These are phyloP conservation scores for Barnettozyma hawaiiensis DNA, from an alignment of 1,139 yeast species.

Conservation along the genomic window DNA sequence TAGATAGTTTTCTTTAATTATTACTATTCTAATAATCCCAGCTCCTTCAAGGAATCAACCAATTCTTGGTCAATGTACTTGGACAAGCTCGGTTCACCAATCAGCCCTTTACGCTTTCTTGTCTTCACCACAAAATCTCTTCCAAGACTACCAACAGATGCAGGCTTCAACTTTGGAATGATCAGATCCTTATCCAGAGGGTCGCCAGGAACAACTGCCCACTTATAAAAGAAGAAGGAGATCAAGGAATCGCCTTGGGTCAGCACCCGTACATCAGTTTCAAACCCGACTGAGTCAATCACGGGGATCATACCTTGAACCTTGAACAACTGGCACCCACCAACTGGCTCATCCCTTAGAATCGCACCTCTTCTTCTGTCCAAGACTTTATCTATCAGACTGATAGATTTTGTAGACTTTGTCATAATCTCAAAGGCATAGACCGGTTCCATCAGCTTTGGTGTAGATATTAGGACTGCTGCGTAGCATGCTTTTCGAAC, in stretches of 20 bases:
- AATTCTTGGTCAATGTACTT: conserved; percentile 65
- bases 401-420: conserved; percentile 39
- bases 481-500: conserved; percentile 80
- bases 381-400: conserved; percentile 47
- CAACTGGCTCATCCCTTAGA: conserved; percentile 47
- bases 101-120: conserved; percentile 75
- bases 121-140: conserved; percentile 89
- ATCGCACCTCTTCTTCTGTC: conserved; percentile 66
- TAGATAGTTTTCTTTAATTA: too few species aligned
- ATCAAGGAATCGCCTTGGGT: conserved; percentile 79
- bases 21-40: conserved; percentile 31
- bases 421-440: conserved; percentile 61
- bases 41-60: conserved; percentile 46
- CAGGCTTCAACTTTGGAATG: conserved; percentile 72
- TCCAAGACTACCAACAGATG: conserved; percentile 62
- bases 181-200: conserved; percentile 66
- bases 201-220: conserved; percentile 87
- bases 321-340: conserved; percentile 66
- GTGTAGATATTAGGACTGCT: conserved; percentile 73
- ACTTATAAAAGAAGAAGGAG: conserved; percentile 56
- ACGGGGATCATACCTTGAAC: conserved; percentile 73
- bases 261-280: conserved; percentile 72
- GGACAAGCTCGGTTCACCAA: conserved; percentile 70
- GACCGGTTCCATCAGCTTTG: conserved; percentile 78
- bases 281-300: conserved; percentile 85